Evolutionary conservation across 1,284 basidiomycete species (phyloP).

Genomic region (Anthracocystis walkeri): DNA sequence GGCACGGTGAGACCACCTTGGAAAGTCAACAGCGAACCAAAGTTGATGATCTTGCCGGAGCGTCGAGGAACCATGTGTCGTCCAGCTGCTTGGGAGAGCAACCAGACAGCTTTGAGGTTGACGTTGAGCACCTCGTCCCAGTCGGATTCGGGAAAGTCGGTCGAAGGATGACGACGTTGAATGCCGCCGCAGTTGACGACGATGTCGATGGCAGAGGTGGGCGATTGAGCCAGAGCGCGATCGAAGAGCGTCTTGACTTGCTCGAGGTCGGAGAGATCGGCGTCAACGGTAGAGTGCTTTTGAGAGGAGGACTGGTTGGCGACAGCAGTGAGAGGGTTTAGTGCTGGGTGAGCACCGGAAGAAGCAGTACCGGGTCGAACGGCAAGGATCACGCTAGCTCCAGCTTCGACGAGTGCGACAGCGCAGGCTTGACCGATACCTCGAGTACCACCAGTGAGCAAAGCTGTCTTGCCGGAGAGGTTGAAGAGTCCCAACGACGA

Average conservation of each 20-base stretch:
- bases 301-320: conserved; percentile 71
- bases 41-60: conserved; percentile 63
- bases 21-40: conserved; percentile 63
- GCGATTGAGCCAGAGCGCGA: conserved; percentile 76
- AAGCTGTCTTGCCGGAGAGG: conserved; percentile 53
- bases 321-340: conserved; percentile 17
- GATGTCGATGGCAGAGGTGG: conserved; percentile 77
- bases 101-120: conserved; percentile 61
- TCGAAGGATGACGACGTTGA: conserved; percentile 73
- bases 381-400: conserved; percentile 81
- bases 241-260: conserved; percentile 77
- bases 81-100: conserved; percentile 57
- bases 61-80: conserved; percentile 56
- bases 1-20: conserved; percentile 74
- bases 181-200: conserved; percentile 96
- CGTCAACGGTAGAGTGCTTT: conserved; percentile 75
- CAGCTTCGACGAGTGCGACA: conserved; percentile 73
- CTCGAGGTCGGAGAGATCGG: conserved; percentile 80
- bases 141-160: conserved; percentile 84
- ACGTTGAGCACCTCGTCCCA: conserved; percentile 78
- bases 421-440: conserved; percentile 70
- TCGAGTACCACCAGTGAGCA: conserved; percentile 56
- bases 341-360: conserved; percentile 26
- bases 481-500: conserved; percentile 45
- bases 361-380: conserved; percentile 54